Conservation (phyloP, 305 asterid species). For the Fraxinus albicans region DNA sequence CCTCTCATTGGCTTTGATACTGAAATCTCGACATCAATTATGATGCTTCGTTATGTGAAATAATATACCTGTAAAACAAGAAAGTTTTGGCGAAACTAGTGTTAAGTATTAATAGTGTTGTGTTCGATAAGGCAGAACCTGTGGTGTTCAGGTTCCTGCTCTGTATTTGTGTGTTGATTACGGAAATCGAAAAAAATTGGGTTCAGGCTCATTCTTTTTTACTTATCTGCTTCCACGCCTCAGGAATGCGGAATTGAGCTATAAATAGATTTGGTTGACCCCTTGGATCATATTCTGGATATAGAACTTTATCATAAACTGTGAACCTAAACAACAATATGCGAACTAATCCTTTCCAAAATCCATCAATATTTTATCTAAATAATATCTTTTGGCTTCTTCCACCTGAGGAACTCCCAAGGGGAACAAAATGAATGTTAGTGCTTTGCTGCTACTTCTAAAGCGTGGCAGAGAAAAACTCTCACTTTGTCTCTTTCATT, state of each 20-base stretch:
- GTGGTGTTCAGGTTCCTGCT: background rate
- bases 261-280: background rate
- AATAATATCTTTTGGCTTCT: slow-evolving; percentile 1
- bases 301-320: background rate
- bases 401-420: background rate
- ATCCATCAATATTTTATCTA: background rate
- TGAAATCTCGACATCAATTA: background rate
- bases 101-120: background rate
- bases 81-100: background rate
- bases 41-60: background rate
- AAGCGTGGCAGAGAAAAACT: background rate
- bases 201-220: background rate
- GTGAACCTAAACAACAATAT: background rate
- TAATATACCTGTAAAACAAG: background rate
- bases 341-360: background rate
- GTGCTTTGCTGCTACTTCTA: background rate
- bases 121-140: background rate
- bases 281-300: background rate
- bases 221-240: background rate
- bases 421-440: background rate
- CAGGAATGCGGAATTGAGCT: background rate
- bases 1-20: background rate
- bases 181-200: background rate
- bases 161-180: background rate
- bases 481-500: background rate